Conservation (phyloP, 805 yeast genomes). For the Monosporozyma siamensis region DNA sequence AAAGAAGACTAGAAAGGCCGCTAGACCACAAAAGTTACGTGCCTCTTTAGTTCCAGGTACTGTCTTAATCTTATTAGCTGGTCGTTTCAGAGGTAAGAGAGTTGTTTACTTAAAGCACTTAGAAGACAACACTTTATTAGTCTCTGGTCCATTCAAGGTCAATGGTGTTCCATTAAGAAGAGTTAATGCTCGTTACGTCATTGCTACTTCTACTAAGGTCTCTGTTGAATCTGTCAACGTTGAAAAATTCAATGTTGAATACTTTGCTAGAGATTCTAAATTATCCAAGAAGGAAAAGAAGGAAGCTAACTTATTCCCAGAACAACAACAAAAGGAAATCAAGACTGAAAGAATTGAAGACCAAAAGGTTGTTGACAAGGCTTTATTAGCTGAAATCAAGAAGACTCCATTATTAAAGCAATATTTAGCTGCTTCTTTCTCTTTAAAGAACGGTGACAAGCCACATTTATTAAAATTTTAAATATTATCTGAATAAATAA, state of each 20-base stretch:
- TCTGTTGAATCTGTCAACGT: conserved; percentile 69
- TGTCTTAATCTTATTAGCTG: conserved; percentile 92
- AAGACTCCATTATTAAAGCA: conserved; percentile 93
- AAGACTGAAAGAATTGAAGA: conserved; percentile 89
- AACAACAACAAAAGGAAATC: conserved; percentile 71
- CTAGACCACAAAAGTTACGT: conserved; percentile 89
- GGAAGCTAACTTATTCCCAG: conserved; percentile 84
- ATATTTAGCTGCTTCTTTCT: conserved; percentile 89
- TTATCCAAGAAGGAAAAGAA: conserved; percentile 67
- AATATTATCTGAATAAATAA: conserved; percentile 20
- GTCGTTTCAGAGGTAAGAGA: conserved; percentile 99
- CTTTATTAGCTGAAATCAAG: conserved; percentile 85
- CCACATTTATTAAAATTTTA: conserved; percentile 97
- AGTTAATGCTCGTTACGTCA: conserved; percentile 95
- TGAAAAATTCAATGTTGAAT: conserved; percentile 81
- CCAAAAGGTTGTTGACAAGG: conserved; percentile 90
- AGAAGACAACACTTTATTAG: conserved; percentile 94
- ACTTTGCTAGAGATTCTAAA: conserved; percentile 87
- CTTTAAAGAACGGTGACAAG: conserved; percentile 94
- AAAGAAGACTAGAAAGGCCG: conserved; percentile 79
- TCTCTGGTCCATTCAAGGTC: conserved; percentile 97
- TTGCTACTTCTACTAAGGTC: conserved; percentile 92
- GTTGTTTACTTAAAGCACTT: conserved; percentile 92
- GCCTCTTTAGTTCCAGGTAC: conserved; percentile 95
- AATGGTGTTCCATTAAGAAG: conserved; percentile 99